A percentile compares a stretch with the other conserved stretches of the same genome.
phyloP scores from a whole-genome alignment of 495 filamentous ascomycete species.

The Pyrenula aspistea region DNA sequence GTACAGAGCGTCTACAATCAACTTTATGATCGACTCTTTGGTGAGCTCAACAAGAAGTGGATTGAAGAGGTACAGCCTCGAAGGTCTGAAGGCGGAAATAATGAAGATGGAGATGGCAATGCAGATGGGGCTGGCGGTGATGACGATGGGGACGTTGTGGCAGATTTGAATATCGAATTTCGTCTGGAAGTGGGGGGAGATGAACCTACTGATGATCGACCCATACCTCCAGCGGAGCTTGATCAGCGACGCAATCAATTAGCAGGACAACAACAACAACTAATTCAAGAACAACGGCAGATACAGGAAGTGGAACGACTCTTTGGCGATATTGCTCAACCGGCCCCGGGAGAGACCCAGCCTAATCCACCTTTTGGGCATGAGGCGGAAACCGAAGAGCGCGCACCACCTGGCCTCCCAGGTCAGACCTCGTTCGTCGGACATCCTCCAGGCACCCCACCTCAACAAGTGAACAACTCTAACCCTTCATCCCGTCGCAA shows the following conservation, averaged over 20 bases:
- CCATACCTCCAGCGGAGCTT: conserved; percentile 30
- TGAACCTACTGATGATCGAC: conserved; percentile 30
- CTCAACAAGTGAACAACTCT: not conserved
- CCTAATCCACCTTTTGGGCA: not conserved
- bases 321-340: conserved; percentile 12
- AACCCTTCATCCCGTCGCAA: not conserved
- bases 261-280: conserved; percentile 21
- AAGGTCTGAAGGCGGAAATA: conserved; percentile 21
- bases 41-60: conserved; percentile 50
- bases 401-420: too few species aligned
- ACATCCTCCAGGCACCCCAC: too few species aligned
- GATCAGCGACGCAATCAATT: conserved; percentile 31
- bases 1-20: conserved; percentile 53
- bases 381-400: not conserved
- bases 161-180: conserved; percentile 18
- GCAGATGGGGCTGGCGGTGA: conserved; percentile 20
- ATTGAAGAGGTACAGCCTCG: conserved; percentile 53
- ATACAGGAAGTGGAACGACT: conserved; percentile 11
- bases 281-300: conserved; percentile 15
- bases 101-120: conserved; percentile 24
- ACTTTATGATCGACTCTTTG: conserved; percentile 54
- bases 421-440: not conserved
- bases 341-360: not conserved
- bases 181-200: conserved; percentile 27
- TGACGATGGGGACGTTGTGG: conserved; percentile 27